Evolutionary conservation across 305 asterid species (phyloP).

Genomic region (Fraxinus sp.): DNA sequence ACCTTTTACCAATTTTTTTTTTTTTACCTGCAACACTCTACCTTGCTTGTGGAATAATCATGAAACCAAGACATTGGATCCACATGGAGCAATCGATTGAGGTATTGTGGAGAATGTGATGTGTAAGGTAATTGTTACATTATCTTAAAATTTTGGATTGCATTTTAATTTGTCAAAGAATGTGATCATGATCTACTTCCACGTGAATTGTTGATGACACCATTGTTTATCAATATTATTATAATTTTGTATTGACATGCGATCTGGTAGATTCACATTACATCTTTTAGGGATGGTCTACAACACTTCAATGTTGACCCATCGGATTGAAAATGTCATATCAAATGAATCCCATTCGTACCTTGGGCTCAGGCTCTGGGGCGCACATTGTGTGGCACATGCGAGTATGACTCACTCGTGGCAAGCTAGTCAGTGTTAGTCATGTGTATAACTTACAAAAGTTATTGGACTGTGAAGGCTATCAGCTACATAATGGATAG

Average conservation of each 20-base stretch:
- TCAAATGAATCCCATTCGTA: background rate
- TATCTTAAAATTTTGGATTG: background rate
- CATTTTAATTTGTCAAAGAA: background rate
- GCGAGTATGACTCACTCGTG: background rate
- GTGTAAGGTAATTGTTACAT: background rate
- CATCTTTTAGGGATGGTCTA: background rate
- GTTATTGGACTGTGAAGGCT: no score
- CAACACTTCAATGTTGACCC: background rate
- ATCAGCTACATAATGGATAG: background rate
- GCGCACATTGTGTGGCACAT: background rate
- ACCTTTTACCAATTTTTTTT: constrained; percentile 5
- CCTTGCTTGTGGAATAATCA: constrained; percentile 18
- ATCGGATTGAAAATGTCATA: background rate
- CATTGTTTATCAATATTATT: no score
- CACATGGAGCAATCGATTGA: constrained; percentile 9
- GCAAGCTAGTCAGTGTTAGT: background rate
- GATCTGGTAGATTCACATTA: background rate
- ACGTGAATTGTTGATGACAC: background rate
- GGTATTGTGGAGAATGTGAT: background rate
- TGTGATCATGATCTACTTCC: background rate
- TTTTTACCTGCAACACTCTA: constrained; percentile 6
- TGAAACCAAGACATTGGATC: constrained; percentile 13
- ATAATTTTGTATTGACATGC: background rate
- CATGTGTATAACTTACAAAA: background rate
- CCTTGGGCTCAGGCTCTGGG: background rate